These are phyloP conservation scores for Pythium aphanidermatum DNA, from an alignment of 352 stramenopile genomes.

Conservation along the genomic window DNA sequence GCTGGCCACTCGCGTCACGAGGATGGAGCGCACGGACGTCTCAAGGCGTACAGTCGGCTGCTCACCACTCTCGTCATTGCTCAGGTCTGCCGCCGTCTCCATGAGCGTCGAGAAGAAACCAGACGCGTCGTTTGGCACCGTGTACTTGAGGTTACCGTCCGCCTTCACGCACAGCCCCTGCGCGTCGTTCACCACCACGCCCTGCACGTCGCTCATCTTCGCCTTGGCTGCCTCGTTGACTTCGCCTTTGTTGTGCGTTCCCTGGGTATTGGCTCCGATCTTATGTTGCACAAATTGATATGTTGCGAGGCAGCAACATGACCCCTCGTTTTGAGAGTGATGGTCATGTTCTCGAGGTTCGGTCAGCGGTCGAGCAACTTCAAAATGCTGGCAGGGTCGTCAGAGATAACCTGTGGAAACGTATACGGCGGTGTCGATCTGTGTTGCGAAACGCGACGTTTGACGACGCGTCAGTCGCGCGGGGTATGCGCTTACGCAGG, in stretches of 20 bases:
- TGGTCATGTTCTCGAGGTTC: slow-evolving; percentile 23
- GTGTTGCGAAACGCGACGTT: too few species aligned
- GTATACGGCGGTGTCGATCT: too few species aligned
- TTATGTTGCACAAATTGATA: neutral
- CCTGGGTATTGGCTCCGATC: too few species aligned
- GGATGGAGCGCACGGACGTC: slow-evolving; percentile 33
- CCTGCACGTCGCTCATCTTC: slow-evolving; percentile 44
- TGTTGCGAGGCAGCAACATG: slow-evolving; percentile 11
- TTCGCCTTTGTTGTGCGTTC: slow-evolving; percentile 4
- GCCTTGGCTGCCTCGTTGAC: neutral
- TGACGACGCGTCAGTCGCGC: too few species aligned
- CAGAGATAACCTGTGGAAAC: slow-evolving; percentile 10
- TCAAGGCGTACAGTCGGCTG: slow-evolving; percentile 24
- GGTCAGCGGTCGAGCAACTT: slow-evolving; percentile 16
- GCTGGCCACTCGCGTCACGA: slow-evolving; percentile 49
- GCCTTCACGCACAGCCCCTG: slow-evolving; percentile 66
- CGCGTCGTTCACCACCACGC: slow-evolving; percentile 71
- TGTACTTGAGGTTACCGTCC: slow-evolving; percentile 50
- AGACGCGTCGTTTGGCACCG: slow-evolving; percentile 33
- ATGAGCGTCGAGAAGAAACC: slow-evolving; percentile 78
- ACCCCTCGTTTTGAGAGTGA: slow-evolving; percentile 7
- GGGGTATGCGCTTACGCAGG: slow-evolving; percentile 11
- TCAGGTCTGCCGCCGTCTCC: slow-evolving; percentile 46
- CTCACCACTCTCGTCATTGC: slow-evolving; percentile 22
- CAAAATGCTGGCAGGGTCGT: slow-evolving; percentile 17